phyloP scores from a whole-genome alignment of 768 basidiomycete genomes.

The Postia placenta region DNA sequence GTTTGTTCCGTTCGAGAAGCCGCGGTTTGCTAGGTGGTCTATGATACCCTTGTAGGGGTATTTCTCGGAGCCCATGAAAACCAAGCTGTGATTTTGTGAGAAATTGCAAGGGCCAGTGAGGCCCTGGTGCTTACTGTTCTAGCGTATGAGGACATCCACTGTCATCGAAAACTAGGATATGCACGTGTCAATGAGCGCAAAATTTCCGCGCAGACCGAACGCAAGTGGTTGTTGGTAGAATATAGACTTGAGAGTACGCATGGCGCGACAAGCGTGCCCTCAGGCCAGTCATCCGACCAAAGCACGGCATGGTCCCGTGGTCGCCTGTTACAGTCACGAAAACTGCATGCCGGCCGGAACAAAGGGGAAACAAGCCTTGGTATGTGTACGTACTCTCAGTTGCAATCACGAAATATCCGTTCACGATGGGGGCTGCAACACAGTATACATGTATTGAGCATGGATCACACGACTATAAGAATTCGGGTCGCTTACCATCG shows the following conservation, averaged over 20 bases:
- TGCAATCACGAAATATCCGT: slow-evolving; percentile 84
- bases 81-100: slow-evolving; percentile 42
- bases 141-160: slow-evolving; percentile 94
- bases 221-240: too few species aligned
- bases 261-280: too few species aligned
- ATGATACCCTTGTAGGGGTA: slow-evolving; percentile 96
- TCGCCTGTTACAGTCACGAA: too few species aligned
- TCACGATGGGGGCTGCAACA: slow-evolving; percentile 82
- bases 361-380: too few species aligned
- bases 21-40: slow-evolving; percentile 91
- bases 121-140: slow-evolving; percentile 67
- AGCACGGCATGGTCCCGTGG: too few species aligned
- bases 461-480: not conserved
- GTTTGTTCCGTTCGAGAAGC: slow-evolving; percentile 87
- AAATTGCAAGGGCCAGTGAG: not conserved
- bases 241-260: too few species aligned
- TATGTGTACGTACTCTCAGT: slow-evolving; percentile 90
- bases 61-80: slow-evolving; percentile 94
- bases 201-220: too few species aligned
- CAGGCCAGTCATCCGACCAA: too few species aligned
- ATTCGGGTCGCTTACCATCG: slow-evolving; percentile 52
- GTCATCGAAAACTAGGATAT: slow-evolving; percentile 76
- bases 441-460: not conserved
- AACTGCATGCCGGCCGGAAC: too few species aligned
- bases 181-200: not conserved